Base-by-base conservation (phyloP, 352 stramenopile species). In the Globisporangium sylvaticum region DNA sequence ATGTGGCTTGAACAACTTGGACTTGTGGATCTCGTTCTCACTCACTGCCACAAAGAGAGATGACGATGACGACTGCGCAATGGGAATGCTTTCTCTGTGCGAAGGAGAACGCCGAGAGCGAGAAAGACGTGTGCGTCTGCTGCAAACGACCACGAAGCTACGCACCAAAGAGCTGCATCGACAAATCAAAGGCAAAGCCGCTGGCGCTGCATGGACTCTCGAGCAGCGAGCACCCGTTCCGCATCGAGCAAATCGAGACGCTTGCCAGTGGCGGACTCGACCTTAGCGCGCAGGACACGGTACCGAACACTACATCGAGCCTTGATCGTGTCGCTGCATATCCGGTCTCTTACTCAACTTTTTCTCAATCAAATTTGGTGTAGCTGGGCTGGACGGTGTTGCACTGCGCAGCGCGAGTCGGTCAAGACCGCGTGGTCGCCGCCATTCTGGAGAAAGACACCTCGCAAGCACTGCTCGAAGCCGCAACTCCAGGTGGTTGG, bases 61-160 rank as follows among this genome's bases (percentile, higher is more conserved):
- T 58, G 27, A 15, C 25, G 53, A 10, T 12, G 25, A 24, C 29
- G n/a, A 52, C 24, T 4, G 29, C 14, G 25, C 27, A 31, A 9
- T 68, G 62, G 62, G 25, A 62, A 44, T 68, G 62, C 54, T 68
- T 55, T 39, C n/a, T 68, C 9, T 68, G 62, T 29, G 62, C 52
- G 25, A 62, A 68, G 50, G n/a, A 62, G 42, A 68, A 68, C 29
- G 18, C 56, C n/a, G 37, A 54, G 18, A 68, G 25, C 31, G 62
- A 68, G 42, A 44, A 24, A 15, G 18, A 34, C 7, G 15, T 5
- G 12, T 68, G 62, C 15, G 37, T 27, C 14, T 68, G 62, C 25
- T 68, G 53, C 55, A 62, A 62, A 18, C 62, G 62, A n/a, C 62
- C 62, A 18, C 62, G 53, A 6, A 31, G 22, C 37, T 68, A 31